Conservation (phyloP, 2,329 filamentous ascomycete genomes). For the Fusarium pseudoanthophilum region DNA sequence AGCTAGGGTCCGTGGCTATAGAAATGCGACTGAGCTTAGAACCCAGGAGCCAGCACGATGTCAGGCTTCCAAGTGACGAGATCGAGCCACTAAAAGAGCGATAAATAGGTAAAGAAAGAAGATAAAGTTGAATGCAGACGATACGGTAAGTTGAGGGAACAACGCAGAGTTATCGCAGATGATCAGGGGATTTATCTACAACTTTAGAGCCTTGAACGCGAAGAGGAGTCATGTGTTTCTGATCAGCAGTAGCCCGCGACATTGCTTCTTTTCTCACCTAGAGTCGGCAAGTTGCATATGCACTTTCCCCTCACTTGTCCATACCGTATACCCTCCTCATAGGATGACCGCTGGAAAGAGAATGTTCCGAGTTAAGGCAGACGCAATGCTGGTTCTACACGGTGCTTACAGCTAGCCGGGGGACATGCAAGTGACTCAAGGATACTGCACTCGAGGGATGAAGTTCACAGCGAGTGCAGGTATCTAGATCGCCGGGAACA, state of each 20-base stretch:
- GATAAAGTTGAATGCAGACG: not conserved
- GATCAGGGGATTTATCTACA: not conserved
- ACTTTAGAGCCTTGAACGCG: not conserved
- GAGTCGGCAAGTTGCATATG: not conserved
- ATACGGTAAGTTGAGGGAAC: not conserved
- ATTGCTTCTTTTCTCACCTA: not conserved
- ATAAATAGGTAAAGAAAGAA: not conserved
- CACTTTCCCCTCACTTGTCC: not conserved
- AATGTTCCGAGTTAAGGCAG: not conserved
- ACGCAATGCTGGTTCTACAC: not conserved
- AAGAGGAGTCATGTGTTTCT: not conserved
- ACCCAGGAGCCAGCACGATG: not conserved
- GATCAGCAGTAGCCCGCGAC: not conserved
- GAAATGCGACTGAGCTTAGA: too few species aligned
- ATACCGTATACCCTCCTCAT: not conserved
- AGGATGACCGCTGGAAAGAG: not conserved
- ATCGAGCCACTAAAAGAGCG: not conserved
- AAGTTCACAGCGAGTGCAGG: accelerated
- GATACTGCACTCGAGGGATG: accelerated
- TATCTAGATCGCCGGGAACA: not conserved
- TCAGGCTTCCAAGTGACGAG: not conserved
- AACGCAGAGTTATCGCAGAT: not conserved
- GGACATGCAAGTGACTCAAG: accelerated
- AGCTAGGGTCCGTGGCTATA: not conserved
- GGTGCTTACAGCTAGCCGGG: accelerated